phyloP scores from a whole-genome alignment of 257 asterid genomes.

The Solanum etuberosum region DNA sequence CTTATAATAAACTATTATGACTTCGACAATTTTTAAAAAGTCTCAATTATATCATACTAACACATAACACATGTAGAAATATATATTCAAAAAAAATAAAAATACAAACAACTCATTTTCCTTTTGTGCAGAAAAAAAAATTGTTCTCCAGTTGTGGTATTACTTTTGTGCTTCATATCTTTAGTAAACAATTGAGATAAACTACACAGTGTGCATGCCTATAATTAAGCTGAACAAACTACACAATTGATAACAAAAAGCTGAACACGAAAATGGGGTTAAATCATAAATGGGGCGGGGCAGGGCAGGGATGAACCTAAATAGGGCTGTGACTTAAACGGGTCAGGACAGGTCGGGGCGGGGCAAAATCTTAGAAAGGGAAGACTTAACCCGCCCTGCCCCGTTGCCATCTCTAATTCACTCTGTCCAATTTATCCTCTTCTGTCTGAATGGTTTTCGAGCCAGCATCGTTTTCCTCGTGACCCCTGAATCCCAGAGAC shows the following conservation, averaged over 20 bases:
- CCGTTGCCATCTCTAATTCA: background rate
- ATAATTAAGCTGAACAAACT: background rate
- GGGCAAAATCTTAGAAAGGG: background rate
- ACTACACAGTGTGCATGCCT: background rate
- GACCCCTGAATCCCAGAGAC: constrained; percentile 56
- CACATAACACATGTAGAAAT: too few relatives aligned
- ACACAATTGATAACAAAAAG: background rate
- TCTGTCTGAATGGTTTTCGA: constrained; percentile 20
- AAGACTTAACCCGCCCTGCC: background rate
- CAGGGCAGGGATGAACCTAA: too few relatives aligned
- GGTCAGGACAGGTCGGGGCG: too few relatives aligned
- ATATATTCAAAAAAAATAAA: too few relatives aligned
- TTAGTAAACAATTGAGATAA: background rate
- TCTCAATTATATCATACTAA: too few relatives aligned
- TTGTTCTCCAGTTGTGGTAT: background rate
- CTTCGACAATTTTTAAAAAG: too few relatives aligned
- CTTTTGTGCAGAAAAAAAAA: background rate
- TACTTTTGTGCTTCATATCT: background rate
- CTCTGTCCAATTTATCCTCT: constrained; percentile 14
- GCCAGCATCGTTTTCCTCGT: constrained; percentile 28
- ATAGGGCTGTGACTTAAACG: too few relatives aligned
- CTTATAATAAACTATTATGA: too few relatives aligned
- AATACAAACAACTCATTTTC: too few relatives aligned
- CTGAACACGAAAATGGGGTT: background rate
- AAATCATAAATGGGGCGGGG: background rate